A percentile compares a stretch with the other conserved stretches of the same genome.
phyloP scores from a whole-genome alignment of 306 rosid genomes.

The Vigna trinervia region DNA sequence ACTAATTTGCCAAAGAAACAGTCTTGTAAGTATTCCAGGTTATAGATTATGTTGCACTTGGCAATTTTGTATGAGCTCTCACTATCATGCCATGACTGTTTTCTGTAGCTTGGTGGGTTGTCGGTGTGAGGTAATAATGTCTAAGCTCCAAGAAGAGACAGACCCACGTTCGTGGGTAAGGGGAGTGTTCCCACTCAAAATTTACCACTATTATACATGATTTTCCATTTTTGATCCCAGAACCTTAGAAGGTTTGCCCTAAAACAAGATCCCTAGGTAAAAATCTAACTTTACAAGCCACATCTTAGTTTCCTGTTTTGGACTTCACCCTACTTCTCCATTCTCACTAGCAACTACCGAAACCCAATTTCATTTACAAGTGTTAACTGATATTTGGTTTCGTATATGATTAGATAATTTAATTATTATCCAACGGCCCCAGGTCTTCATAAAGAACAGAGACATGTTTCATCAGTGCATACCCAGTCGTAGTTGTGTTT shows the following conservation, averaged over 20 bases:
- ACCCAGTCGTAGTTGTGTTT: conserved; percentile 29
- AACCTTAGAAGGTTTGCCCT: conserved; percentile 27
- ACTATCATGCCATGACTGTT: conserved; percentile 43
- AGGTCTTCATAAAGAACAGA: conserved; percentile 13
- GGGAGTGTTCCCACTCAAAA: conserved; percentile 30
- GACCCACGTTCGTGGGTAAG: conserved; percentile 44
- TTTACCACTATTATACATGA: conserved; percentile 8
- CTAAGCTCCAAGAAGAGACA: conserved; percentile 36
- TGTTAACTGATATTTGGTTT: conserved; percentile 39
- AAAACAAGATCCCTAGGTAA: conserved; percentile 24
- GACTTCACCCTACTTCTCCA: conserved; percentile 25
- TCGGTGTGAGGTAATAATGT: conserved; percentile 34
- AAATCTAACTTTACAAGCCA: conserved; percentile 23
- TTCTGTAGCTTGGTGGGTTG: conserved; percentile 48
- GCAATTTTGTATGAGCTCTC: conserved; percentile 39
- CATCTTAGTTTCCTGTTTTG: conserved; percentile 19
- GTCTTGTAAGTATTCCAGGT: conserved; percentile 58
- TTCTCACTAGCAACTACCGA: conserved; percentile 14
- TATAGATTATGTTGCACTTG: conserved; percentile 9
- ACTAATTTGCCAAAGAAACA: conserved; percentile 64
- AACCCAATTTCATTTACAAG: conserved; percentile 12
- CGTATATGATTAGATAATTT: conserved; percentile 32
- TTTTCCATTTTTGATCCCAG: conserved; percentile 18
- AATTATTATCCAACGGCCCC: conserved; percentile 40
- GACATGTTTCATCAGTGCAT: conserved; percentile 39